Conservation (phyloP, 441 rosid species). For the Brassica hybrid region DNA sequence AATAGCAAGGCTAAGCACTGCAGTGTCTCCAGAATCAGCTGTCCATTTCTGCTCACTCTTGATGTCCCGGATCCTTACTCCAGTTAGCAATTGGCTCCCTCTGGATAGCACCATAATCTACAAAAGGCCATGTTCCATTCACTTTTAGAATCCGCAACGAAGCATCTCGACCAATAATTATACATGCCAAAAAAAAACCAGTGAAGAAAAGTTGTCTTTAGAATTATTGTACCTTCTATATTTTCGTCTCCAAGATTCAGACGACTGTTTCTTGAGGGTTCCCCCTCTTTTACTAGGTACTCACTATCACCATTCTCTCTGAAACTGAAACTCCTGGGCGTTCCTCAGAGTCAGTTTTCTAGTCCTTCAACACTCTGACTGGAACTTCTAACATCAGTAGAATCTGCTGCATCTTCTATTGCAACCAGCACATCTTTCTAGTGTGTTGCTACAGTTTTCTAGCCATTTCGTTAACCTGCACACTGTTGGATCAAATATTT, state of each 20-base stretch:
- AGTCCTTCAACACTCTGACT: conserved; percentile 44
- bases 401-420: conserved; percentile 37
- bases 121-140: conserved; percentile 28
- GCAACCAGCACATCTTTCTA: conserved; percentile 40
- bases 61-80: conserved; percentile 75
- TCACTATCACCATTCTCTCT: conserved; percentile 38
- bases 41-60: conserved; percentile 69
- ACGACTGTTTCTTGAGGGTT: conserved; percentile 32
- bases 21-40: conserved; percentile 54
- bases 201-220: not conserved
- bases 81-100: conserved; percentile 70
- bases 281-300: conserved; percentile 35
- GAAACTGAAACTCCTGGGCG: conserved; percentile 29
- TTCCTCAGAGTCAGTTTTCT: conserved; percentile 45
- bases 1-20: conserved; percentile 59
- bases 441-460: conserved; percentile 64
- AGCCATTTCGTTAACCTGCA: conserved; percentile 75
- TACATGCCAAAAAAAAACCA: no score
- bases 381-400: conserved; percentile 39
- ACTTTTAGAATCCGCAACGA: not conserved
- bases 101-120: conserved; percentile 65
- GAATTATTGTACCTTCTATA: conserved; percentile 61
- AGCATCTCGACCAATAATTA: not conserved
- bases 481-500: no score
- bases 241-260: conserved; percentile 45